Conservation (phyloP, 1,284 basidiomycete genomes). For the Leucoagaricus sp. region DNA sequence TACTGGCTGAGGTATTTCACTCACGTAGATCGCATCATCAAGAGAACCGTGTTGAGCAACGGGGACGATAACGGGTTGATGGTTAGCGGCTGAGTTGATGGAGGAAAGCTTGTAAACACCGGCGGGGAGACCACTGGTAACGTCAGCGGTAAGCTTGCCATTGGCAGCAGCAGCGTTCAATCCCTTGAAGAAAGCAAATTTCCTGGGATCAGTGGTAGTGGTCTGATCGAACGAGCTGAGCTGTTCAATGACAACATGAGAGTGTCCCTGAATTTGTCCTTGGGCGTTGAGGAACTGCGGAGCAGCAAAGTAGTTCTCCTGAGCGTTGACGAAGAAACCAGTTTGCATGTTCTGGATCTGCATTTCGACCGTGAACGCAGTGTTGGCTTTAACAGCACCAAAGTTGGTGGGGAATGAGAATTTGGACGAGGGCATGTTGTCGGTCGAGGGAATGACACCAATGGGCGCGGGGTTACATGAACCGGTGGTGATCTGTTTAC, state of each 20-base stretch:
- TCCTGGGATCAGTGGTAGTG: conserved; percentile 53
- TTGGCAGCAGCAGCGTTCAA: conserved; percentile 44
- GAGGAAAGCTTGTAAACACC: conserved; percentile 54
- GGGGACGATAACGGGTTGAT: conserved; percentile 55
- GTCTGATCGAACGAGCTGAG: conserved; percentile 55
- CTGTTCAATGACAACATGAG: conserved; percentile 65
- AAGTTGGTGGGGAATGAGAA: conserved; percentile 25
- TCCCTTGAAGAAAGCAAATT: conserved; percentile 74
- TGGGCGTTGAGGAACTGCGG: conserved; percentile 48
- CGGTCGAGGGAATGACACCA: conserved; percentile 24
- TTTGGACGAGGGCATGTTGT: conserved; percentile 28
- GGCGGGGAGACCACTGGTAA: conserved; percentile 53
- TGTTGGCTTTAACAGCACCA: conserved; percentile 21
- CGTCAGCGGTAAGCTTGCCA: conserved; percentile 55
- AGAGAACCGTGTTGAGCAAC: conserved; percentile 62
- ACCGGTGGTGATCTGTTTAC: conserved; percentile 49
- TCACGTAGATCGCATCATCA: conserved; percentile 65
- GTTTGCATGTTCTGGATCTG: conserved; percentile 24
- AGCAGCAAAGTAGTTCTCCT: conserved; percentile 27
- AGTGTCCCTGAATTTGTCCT: conserved; percentile 61
- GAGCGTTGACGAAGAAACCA: conserved; percentile 26
- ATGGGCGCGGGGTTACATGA: conserved; percentile 51
- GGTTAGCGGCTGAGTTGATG: conserved; percentile 54
- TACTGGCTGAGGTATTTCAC: conserved; percentile 20
- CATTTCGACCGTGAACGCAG: conserved; percentile 25